Percentiles rank a stretch among this genome's conserved stretches.
These are phyloP conservation scores for Dipteronia dyeriana DNA, from an alignment of 345 rosid genomes.

Conservation along the genomic window DNA sequence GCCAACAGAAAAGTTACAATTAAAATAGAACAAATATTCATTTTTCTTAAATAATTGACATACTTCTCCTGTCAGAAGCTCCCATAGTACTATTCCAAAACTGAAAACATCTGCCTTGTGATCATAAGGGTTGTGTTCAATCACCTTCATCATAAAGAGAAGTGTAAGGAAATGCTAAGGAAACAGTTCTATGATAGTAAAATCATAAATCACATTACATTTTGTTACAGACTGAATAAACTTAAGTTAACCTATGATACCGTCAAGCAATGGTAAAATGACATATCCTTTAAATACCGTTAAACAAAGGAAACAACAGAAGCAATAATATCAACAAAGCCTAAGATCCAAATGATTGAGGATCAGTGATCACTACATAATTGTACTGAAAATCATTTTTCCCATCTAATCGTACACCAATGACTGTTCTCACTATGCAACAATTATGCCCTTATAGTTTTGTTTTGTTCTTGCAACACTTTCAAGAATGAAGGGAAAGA, in stretches of 20 bases:
- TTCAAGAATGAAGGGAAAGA: not conserved
- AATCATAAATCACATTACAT: slow-evolving; percentile 10
- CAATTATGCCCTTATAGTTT: not conserved
- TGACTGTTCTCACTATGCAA: not conserved
- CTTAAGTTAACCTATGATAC: not conserved
- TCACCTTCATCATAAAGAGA: slow-evolving; percentile 62
- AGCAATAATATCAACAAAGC: slow-evolving; percentile 1
- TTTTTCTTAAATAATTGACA: slow-evolving; percentile 19
- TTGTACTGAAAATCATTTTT: not conserved
- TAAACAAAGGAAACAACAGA: not conserved
- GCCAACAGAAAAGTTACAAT: not conserved
- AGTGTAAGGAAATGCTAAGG: slow-evolving; percentile 11
- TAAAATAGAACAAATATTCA: not conserved
- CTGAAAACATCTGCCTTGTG: slow-evolving; percentile 93
- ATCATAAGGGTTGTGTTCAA: slow-evolving; percentile 90
- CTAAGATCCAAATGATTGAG: not conserved
- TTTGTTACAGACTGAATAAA: not conserved
- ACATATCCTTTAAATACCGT: not conserved
- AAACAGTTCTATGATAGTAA: not conserved
- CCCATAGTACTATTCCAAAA: slow-evolving; percentile 87
- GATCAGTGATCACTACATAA: not conserved
- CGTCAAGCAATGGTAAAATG: not conserved
- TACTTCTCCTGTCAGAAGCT: slow-evolving; percentile 92
- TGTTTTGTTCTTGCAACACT: not conserved
- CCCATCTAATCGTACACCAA: not conserved